Conservation (phyloP, 305 asterid species). For the Fraxinus platypoda region DNA sequence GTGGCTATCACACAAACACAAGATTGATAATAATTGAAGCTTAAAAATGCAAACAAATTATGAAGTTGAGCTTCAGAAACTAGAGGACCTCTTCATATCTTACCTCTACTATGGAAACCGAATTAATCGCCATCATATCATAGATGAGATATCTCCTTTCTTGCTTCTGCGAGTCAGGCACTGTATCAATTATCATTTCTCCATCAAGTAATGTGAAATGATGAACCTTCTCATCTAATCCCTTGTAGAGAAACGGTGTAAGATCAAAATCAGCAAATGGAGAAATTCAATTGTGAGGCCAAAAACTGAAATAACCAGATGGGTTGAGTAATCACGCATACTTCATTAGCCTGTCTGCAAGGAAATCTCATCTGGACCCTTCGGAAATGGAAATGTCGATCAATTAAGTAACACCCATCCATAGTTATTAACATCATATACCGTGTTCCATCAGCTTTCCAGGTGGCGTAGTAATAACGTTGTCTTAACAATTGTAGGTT, state of each 20-base stretch:
- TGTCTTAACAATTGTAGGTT: conserved; percentile 89
- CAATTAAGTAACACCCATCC: conserved; percentile 94
- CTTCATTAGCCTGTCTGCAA: conserved; percentile 68
- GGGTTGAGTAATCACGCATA: conserved; percentile 33
- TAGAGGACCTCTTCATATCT: conserved; percentile 9
- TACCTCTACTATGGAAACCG: conserved; percentile 80
- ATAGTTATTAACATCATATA: conserved; percentile 95
- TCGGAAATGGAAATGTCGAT: conserved; percentile 84
- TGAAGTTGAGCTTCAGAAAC: neutral
- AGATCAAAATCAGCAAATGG: conserved; percentile 9
- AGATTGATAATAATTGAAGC: neutral
- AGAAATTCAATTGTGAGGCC: conserved; percentile 7
- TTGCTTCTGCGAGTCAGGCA: conserved; percentile 78
- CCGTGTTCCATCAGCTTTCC: conserved; percentile 99
- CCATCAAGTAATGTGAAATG: conserved; percentile 98
- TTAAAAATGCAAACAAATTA: neutral
- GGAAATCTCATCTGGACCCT: conserved; percentile 99
- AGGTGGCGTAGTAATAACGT: conserved; percentile 93
- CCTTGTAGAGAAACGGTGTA: conserved; percentile 44
- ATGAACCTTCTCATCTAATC: conserved; percentile 62
- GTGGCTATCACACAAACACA: neutral
- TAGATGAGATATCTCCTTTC: conserved; percentile 95
- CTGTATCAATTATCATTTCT: conserved; percentile 89
- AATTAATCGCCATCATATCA: conserved; percentile 94
- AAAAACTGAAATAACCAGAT: conserved; percentile 18